These are phyloP conservation scores for Lactifluus rugatus DNA, from an alignment of 768 basidiomycete species.

Conservation along the genomic window DNA sequence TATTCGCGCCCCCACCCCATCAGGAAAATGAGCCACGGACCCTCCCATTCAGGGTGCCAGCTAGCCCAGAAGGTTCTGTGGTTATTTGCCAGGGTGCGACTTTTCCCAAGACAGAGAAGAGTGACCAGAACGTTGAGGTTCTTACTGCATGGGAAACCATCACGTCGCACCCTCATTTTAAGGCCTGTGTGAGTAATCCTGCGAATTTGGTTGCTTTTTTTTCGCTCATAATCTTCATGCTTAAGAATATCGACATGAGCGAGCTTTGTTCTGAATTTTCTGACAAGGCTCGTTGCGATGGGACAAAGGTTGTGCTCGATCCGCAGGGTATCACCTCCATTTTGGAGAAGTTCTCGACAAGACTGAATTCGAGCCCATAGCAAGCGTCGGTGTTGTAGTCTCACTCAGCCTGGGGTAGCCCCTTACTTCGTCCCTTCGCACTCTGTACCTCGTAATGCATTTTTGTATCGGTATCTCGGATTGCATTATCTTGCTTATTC, in stretches of 20 bases:
- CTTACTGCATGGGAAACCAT: constrained; percentile 73
- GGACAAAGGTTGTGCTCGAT: constrained; percentile 71
- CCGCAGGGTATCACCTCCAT: constrained; percentile 36
- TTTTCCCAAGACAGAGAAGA: constrained; percentile 60
- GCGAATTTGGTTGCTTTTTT: background rate
- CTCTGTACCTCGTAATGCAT: constrained; percentile 7
- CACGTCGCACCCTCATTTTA: constrained; percentile 64
- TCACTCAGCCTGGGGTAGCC: background rate
- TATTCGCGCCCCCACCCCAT: constrained; percentile 34
- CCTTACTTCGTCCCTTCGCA: background rate
- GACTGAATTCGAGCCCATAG: constrained; percentile 16
- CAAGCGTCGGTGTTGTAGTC: background rate
- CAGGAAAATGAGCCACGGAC: background rate
- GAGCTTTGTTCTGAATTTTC: constrained; percentile 72
- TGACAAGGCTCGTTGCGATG: constrained; percentile 75
- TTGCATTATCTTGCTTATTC: background rate
- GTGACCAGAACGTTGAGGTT: constrained; percentile 67
- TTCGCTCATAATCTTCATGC: background rate
- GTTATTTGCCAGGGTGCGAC: constrained; percentile 58
- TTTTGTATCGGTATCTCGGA: constrained; percentile 11
- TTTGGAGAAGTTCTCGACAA: constrained; percentile 33
- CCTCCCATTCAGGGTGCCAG: constrained; percentile 32
- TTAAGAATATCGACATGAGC: constrained; percentile 67
- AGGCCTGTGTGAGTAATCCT: constrained; percentile 37
- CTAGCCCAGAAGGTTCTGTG: constrained; percentile 38